Evolutionary conservation across 192 early-diverging fungal species (phyloP), one percentile per base, ranked within the genome.

Genomic region (Ramicandelaber brevisporus): DNA sequence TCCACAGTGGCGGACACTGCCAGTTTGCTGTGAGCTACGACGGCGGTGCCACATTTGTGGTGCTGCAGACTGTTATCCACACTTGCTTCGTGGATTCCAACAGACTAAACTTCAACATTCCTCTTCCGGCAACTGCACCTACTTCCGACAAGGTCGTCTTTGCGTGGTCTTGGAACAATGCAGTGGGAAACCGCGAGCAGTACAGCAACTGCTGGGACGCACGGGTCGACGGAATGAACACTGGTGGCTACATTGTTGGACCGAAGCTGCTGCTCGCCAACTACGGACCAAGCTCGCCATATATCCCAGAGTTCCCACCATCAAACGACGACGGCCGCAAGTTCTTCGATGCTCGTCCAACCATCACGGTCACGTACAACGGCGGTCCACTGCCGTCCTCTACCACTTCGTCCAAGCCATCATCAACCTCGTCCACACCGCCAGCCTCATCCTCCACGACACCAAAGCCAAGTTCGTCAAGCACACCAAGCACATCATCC

Each of bases 1-100:
- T n/a, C 14, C 66, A 69, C 30, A 43, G 43, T 14, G 67, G 69
- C 0, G 72, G 72, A 2, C 63, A 72, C 25, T 72, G 69, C 15
- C 57, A 75, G 36, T 70, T 65, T 37, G 56, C 68, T 0, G 40
- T 71, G 4, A 72, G 69, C 0, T 66, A 60, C 22, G 72, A 75
- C 27, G 29, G 31, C 15, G 69, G 58, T 15, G 41, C 55, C 5
- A 57, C 45, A 4, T 70, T 58, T 50, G 67, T 61, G 0, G 65
- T 68, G 1, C 18, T 74, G 10, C 36, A 66, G 29, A 43, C 55
- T 15, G 26, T 40, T 5, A 21, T 58, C 6, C 26, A 42, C 0
- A 12, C 27, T 9, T 67, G 63, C 28, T 44, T 63, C 35, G 16
- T 41, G 12, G 38, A 38, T 1, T 38, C 21, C 9, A 11, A 2